phyloP scores from a whole-genome alignment of 345 rosid genomes.

The Melaleuca quinquenervia region DNA sequence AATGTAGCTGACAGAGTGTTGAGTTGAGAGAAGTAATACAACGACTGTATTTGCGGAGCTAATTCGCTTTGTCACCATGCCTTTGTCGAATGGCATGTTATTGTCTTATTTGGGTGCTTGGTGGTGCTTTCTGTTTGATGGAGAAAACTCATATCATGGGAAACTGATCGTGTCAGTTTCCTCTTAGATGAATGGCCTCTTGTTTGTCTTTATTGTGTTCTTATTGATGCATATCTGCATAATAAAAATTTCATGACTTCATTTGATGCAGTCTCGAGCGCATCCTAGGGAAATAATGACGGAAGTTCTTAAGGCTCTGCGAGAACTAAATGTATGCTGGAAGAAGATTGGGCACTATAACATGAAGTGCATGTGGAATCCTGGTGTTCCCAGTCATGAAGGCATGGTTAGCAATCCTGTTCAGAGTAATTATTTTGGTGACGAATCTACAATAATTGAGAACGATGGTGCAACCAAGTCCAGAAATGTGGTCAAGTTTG shows the following conservation, averaged over 20 bases:
- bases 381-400: constrained; percentile 43
- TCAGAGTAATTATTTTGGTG: constrained; percentile 54
- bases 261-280: constrained; percentile 66
- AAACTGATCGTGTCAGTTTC: background rate
- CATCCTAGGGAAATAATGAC: constrained; percentile 98
- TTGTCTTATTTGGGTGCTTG: background rate
- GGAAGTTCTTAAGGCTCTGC: constrained; percentile 91
- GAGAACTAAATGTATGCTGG: constrained; percentile 88
- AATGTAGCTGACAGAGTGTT: background rate
- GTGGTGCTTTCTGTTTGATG: background rate
- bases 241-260: background rate
- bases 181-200: background rate
- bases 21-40: background rate
- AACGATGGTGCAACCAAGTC: constrained; percentile 39
- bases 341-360: constrained; percentile 98
- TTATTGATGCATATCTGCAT: background rate
- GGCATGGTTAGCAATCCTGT: constrained; percentile 54
- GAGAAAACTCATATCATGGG: background rate
- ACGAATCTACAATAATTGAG: constrained; percentile 54
- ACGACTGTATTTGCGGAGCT: background rate
- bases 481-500: constrained; percentile 77
- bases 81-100: background rate
- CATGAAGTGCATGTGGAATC: constrained; percentile 97
- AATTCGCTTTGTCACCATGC: background rate
- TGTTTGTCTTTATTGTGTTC: background rate